phyloP scores from a whole-genome alignment of 352 stramenopile species.

The Aphanomyces stellatus region DNA sequence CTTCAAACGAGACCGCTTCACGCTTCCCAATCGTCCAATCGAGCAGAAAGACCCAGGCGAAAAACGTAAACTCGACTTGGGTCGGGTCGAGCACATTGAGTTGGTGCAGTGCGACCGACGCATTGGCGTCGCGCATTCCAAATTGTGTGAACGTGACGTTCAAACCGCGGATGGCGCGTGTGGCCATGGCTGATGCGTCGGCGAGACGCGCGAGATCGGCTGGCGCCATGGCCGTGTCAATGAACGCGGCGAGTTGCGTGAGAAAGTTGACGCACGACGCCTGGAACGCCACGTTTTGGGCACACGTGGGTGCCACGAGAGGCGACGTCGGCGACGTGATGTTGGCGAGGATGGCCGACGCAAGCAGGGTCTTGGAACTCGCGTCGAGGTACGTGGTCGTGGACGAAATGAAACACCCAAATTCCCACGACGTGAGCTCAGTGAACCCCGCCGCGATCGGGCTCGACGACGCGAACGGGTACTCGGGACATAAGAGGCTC shows the following conservation, averaged over 20 bases:
- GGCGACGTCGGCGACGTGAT: not conserved
- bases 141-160: not conserved
- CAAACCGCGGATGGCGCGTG: too few relatives aligned
- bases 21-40: not conserved
- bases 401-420: not conserved
- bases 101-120: not conserved
- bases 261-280: not conserved
- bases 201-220: not conserved
- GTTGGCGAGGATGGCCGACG: not conserved
- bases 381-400: not conserved
- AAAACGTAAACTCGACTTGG: not conserved
- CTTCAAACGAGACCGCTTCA: constrained; percentile 1
- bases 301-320: not conserved
- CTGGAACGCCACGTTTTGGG: not conserved
- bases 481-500: not conserved
- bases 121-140: not conserved
- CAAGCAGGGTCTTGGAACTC: not conserved
- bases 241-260: not conserved
- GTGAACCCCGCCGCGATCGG: not conserved
- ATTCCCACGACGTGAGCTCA: not conserved
- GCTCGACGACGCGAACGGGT: not conserved
- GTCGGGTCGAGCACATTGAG: not conserved
- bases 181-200: not conserved
- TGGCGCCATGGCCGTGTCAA: too few relatives aligned
- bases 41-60: not conserved